phyloP scores from a whole-genome alignment of 768 basidiomycete genomes.

The Agrocybe chaxingu region DNA sequence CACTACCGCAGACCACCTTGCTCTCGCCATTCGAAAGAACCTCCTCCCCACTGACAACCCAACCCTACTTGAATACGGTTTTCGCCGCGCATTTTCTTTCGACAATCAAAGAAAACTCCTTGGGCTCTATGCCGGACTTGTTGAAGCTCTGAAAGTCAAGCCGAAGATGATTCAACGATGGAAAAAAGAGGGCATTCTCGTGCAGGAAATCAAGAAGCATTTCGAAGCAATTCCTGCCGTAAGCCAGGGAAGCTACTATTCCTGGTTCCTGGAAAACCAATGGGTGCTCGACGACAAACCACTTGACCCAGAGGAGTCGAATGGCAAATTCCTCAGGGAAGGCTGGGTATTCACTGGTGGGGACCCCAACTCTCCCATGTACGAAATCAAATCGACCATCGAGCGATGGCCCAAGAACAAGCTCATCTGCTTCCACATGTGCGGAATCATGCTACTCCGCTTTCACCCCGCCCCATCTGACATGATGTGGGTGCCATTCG shows the following conservation, averaged over 20 bases:
- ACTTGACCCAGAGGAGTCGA: too few species aligned
- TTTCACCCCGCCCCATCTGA: constrained; percentile 12
- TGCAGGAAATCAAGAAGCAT: constrained; percentile 27
- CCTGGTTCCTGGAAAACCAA: constrained; percentile 34
- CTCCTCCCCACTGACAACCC: constrained; percentile 25
- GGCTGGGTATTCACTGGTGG: too few species aligned
- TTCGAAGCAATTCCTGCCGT: constrained; percentile 21
- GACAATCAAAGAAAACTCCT: constrained; percentile 18
- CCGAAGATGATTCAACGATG: constrained; percentile 29
- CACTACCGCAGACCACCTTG: constrained; percentile 29
- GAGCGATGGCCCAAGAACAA: too few species aligned
- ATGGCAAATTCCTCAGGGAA: too few species aligned
- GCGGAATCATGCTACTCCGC: too few species aligned
- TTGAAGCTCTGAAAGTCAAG: constrained; percentile 15
- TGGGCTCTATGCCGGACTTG: constrained; percentile 29
- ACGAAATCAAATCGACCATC: too few species aligned
- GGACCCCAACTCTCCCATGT: too few species aligned
- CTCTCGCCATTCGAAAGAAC: constrained; percentile 21
- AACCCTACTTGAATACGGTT: constrained; percentile 34
- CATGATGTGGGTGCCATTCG: constrained; percentile 19
- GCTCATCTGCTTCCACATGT: too few species aligned
- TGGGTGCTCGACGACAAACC: constrained; percentile 19
- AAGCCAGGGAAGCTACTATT: constrained; percentile 26
- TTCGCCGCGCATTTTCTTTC: constrained; percentile 17
- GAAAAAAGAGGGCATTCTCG: constrained; percentile 26